These are phyloP conservation scores for Penicillium sp. DNA, from an alignment of 2,329 filamentous ascomycete genomes.

Conservation along the genomic window DNA sequence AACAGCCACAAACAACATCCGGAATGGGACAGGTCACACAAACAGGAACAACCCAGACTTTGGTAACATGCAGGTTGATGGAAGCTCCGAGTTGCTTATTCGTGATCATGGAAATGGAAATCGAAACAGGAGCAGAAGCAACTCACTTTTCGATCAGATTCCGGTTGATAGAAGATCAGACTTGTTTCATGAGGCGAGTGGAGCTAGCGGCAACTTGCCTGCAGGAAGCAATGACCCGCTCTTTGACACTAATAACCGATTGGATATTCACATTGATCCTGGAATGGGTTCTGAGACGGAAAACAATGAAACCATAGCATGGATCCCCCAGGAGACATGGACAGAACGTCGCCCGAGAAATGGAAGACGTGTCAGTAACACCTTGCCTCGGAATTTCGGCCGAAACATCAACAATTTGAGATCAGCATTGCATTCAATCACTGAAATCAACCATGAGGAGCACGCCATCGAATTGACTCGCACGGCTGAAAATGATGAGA, in stretches of 20 bases:
- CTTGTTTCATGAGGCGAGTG: neutral
- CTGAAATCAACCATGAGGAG: neutral
- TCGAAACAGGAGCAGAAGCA: neutral
- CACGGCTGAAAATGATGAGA: neutral
- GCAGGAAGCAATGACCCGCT: neutral
- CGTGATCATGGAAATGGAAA: neutral
- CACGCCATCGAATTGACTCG: too few species aligned
- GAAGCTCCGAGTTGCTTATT: neutral
- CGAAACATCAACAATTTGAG: neutral
- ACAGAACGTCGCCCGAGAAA: neutral
- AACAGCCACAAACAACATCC: neutral
- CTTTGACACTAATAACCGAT: neutral
- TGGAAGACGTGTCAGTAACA: neutral
- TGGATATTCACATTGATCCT: neutral
- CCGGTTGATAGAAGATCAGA: neutral
- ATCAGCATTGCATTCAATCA: neutral
- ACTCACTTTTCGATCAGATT: neutral
- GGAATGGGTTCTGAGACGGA: neutral
- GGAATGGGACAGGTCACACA: neutral
- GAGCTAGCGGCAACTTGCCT: neutral
- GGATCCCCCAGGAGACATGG: neutral
- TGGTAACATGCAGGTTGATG: neutral
- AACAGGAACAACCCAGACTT: neutral
- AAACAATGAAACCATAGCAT: neutral
- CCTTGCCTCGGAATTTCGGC: slow-evolving; percentile 5